Base-by-base conservation (phyloP, 2,329 filamentous ascomycete species). In the Penicillium sp. region DNA sequence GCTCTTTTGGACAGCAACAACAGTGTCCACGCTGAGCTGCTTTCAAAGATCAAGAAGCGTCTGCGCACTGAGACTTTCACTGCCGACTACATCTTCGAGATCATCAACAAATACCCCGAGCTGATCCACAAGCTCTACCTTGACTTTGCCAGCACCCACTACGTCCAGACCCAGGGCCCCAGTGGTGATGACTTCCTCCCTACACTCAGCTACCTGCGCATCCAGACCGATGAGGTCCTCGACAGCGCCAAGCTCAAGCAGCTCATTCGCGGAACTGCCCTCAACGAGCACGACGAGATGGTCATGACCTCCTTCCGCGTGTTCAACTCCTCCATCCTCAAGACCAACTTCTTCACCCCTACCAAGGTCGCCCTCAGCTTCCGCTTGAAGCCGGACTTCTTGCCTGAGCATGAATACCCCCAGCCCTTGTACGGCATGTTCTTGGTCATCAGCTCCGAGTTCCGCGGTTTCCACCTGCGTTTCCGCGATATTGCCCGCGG, bases 321-420 rank as follows among this genome's bases (percentile, higher is more conserved):
- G 58, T 99, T 99, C 85, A 99, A 99, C 80, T 87, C 85, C 54
- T 86, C 89, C 44, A 87, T 97, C 43, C 82, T 97, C 63, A 99
- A 97, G 84, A 99, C 94, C 65, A 99, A 99, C 80, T 89, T 88
- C 75, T 97, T 95, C 81, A 99, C 94, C 0, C 94, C 94, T 0
- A 99, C 94, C 60, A 99, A 99, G 82, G 93, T 99, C 38, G 94
- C 94, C 9, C 83, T 99, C 64, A 96, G 92, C 79, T 99, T 99
- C 85, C 89, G 94, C 50, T 79, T 99, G 57, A 88, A 97, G 70
- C 71, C 75, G 3, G 69, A 75, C 57, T 99, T 99, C 83, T 80
- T 99, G 36, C 94, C 94, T 4, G 83, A 88, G 57, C 86, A 92
- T 49, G 94, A 99, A 75, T 99, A 99, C 74, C 90, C 94, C 42